These are phyloP conservation scores for Floccularia luteovirens DNA, from an alignment of 768 basidiomycete genomes.

Conservation along the genomic window DNA sequence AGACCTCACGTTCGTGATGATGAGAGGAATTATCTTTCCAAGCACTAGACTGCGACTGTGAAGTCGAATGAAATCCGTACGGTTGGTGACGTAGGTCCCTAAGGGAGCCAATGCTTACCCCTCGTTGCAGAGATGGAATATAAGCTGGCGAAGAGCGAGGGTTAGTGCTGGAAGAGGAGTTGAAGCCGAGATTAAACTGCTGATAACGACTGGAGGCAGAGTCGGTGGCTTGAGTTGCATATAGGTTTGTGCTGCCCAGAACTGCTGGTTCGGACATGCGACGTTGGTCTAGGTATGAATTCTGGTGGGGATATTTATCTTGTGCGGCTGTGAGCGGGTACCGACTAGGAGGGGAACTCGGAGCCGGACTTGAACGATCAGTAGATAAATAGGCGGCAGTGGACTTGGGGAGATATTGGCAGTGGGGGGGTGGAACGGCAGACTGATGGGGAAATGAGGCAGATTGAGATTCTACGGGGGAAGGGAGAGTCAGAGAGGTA, in stretches of 20 bases:
- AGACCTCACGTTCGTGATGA: slow-evolving; percentile 22
- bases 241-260: slow-evolving; percentile 29
- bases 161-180: slow-evolving; percentile 19
- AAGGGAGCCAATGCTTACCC: slow-evolving; percentile 35
- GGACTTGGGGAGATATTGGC: slow-evolving; percentile 35
- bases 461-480: slow-evolving; percentile 31
- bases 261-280: slow-evolving; percentile 65
- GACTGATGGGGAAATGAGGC: slow-evolving; percentile 30
- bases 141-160: slow-evolving; percentile 28
- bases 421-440: slow-evolving; percentile 34
- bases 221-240: slow-evolving; percentile 24
- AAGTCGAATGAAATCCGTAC: slow-evolving; percentile 22
- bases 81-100: slow-evolving; percentile 33
- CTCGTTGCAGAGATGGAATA: slow-evolving; percentile 37
- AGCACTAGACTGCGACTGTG: slow-evolving; percentile 15
- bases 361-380: slow-evolving; percentile 26
- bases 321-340: slow-evolving; percentile 25
- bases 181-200: slow-evolving; percentile 33
- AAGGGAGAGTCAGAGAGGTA: slow-evolving; percentile 35
- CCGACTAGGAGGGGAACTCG: slow-evolving; percentile 28
- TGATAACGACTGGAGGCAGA: slow-evolving; percentile 25
- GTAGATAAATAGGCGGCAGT: slow-evolving; percentile 31
- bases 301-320: slow-evolving; percentile 26
- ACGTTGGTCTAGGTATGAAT: slow-evolving; percentile 43
- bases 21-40: slow-evolving; percentile 28